phyloP scores from a whole-genome alignment of 257 asterid species.

The Paraleonurus japonicus region DNA sequence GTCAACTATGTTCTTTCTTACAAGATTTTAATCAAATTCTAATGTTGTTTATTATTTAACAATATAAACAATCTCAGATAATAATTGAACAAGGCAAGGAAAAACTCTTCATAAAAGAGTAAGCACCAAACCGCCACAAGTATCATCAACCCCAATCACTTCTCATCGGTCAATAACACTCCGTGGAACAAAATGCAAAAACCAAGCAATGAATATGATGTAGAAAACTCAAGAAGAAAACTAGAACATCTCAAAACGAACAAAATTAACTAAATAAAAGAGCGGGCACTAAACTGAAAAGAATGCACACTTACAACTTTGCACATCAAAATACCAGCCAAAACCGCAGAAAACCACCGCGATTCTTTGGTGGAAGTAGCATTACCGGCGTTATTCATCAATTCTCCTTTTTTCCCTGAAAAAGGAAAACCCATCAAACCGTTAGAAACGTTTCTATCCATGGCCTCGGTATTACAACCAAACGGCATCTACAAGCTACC shows the following conservation, averaged over 20 bases:
- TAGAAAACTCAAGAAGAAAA: not conserved
- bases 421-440: not conserved
- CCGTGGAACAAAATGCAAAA: not conserved
- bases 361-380: constrained; percentile 45
- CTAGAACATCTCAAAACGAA: not conserved
- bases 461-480: too few species aligned
- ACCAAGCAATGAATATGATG: not conserved
- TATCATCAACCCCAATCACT: not conserved
- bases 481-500: not conserved
- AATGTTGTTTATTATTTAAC: not conserved
- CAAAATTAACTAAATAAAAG: not conserved
- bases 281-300: too few species aligned
- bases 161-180: not conserved
- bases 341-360: constrained; percentile 54
- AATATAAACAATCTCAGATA: not conserved
- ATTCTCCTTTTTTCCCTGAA: constrained; percentile 21
- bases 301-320: constrained; percentile 51
- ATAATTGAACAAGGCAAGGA: not conserved
- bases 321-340: constrained; percentile 73
- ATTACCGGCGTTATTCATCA: constrained; percentile 33
- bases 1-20: not conserved
- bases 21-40: not conserved
- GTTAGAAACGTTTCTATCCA: not conserved
- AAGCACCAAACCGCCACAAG: not conserved
- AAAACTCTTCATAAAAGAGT: not conserved